These are phyloP conservation scores for Haplographium delicatum DNA, from an alignment of 495 filamentous ascomycete species.

Conservation along the genomic window DNA sequence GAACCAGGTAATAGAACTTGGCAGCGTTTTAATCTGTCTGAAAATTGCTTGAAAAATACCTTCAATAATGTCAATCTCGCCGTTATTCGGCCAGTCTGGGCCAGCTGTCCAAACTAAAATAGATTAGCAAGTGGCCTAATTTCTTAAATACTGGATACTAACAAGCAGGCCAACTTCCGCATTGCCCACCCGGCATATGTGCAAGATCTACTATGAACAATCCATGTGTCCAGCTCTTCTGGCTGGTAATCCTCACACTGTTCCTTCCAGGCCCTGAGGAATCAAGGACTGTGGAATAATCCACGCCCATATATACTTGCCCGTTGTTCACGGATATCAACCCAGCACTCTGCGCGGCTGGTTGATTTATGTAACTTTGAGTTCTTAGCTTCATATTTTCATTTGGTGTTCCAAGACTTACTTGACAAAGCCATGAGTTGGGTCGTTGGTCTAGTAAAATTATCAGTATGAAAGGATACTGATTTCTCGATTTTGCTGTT, in stretches of 20 bases:
- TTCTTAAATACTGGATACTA: conserved; percentile 11
- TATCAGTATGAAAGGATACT: too few relatives aligned
- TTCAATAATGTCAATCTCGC: conserved; percentile 83
- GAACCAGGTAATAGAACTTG: not conserved
- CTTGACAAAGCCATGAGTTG: conserved; percentile 55
- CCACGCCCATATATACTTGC: conserved; percentile 43
- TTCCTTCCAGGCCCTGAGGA: conserved; percentile 44
- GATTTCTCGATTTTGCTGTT: too few relatives aligned
- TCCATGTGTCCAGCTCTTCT: conserved; percentile 54
- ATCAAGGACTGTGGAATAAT: conserved; percentile 32
- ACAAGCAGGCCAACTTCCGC: conserved; percentile 67
- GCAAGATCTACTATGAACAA: conserved; percentile 61
- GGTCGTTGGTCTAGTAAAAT: too few relatives aligned
- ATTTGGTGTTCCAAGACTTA: too few relatives aligned
- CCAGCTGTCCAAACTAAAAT: conserved; percentile 54
- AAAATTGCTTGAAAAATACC: too few relatives aligned
- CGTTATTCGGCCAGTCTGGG: conserved; percentile 59
- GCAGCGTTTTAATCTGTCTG: too few relatives aligned
- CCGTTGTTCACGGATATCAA: conserved; percentile 41
- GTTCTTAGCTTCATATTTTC: too few relatives aligned
- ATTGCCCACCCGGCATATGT: conserved; percentile 64
- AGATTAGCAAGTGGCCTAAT: too few relatives aligned
- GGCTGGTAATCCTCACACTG: conserved; percentile 60
- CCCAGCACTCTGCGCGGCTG: too few relatives aligned
- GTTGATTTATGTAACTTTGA: too few relatives aligned